These are phyloP conservation scores for Starmera dryadoides DNA, from an alignment of 805 yeast species.

Conservation along the genomic window DNA sequence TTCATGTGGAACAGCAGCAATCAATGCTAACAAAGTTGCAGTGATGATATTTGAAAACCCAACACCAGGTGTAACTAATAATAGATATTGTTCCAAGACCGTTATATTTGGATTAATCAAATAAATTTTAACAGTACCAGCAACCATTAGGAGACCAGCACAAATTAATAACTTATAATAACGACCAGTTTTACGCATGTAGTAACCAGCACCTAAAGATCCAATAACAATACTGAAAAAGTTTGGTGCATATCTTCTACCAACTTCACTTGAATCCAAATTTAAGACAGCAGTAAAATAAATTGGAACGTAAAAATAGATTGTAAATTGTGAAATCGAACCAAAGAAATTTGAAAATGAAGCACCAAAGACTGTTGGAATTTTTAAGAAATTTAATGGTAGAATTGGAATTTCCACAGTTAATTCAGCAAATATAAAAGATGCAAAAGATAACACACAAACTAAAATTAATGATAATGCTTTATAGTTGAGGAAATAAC, in stretches of 20 bases:
- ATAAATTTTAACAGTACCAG: slow-evolving; percentile 37
- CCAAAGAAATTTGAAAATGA: slow-evolving; percentile 56
- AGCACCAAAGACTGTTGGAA: slow-evolving; percentile 56
- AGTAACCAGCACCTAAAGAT: slow-evolving; percentile 55
- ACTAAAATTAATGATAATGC: slow-evolving; percentile 19
- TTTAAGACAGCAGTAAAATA: slow-evolving; percentile 50
- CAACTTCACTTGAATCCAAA: slow-evolving; percentile 48
- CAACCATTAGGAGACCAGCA: slow-evolving; percentile 33
- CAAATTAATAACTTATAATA: slow-evolving; percentile 41
- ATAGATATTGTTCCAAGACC: slow-evolving; percentile 33
- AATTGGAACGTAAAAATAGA: slow-evolving; percentile 52
- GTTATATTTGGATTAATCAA: slow-evolving; percentile 25
- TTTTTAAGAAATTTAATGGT: slow-evolving; percentile 47
- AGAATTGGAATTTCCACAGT: slow-evolving; percentile 51
- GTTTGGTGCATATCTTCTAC: slow-evolving; percentile 52
- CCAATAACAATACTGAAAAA: slow-evolving; percentile 53
- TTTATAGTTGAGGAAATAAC: neutral
- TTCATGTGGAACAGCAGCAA: slow-evolving; percentile 63
- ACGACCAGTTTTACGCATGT: slow-evolving; percentile 57
- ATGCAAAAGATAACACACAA: slow-evolving; percentile 28
- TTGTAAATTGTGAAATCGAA: slow-evolving; percentile 32
- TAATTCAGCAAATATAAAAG: slow-evolving; percentile 36
- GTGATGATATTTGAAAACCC: slow-evolving; percentile 57
- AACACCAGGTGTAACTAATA: slow-evolving; percentile 43
- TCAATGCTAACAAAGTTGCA: slow-evolving; percentile 57